phyloP scores from a whole-genome alignment of 1,139 yeast genomes.

The Pichia sp. region DNA sequence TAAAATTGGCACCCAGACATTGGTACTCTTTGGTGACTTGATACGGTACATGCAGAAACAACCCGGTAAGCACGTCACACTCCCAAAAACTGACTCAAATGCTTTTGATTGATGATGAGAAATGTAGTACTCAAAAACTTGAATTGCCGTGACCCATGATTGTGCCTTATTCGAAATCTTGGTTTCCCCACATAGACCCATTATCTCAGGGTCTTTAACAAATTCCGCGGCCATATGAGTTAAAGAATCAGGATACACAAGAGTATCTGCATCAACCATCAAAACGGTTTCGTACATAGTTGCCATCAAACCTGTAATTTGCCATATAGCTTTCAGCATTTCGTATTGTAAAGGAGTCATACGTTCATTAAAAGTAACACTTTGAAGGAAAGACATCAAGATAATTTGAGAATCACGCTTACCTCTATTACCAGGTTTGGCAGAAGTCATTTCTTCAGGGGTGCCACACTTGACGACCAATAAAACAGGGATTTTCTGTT shows the following conservation, averaged over 20 bases:
- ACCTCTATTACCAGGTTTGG: slow-evolving; percentile 98
- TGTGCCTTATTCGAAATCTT: slow-evolving; percentile 82
- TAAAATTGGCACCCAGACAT: slow-evolving; percentile 96
- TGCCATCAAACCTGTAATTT: slow-evolving; percentile 82
- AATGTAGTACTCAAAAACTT: slow-evolving; percentile 92
- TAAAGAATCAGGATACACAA: slow-evolving; percentile 82
- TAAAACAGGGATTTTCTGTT: slow-evolving; percentile 83
- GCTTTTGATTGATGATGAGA: slow-evolving; percentile 97
- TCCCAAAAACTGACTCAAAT: slow-evolving; percentile 92
- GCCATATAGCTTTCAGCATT: slow-evolving; percentile 74
- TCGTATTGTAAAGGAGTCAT: slow-evolving; percentile 93
- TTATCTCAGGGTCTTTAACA: slow-evolving; percentile 83
- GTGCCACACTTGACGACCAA: slow-evolving; percentile 91
- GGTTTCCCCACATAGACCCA: slow-evolving; percentile 98
- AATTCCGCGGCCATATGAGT: slow-evolving; percentile 92
- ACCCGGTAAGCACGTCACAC: slow-evolving; percentile 97
- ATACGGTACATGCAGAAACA: slow-evolving; percentile 95
- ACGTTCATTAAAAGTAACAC: slow-evolving; percentile 89
- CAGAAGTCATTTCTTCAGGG: slow-evolving; percentile 66
- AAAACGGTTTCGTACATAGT: slow-evolving; percentile 79
- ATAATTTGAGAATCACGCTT: slow-evolving; percentile 96
- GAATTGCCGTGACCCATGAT: slow-evolving; percentile 93
- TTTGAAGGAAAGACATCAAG: slow-evolving; percentile 88
- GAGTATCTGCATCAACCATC: slow-evolving; percentile 98
- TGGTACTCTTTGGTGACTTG: slow-evolving; percentile 85